Evolutionary conservation across 768 basidiomycete species (phyloP).

Genomic region (Tremella mesenterica): DNA sequence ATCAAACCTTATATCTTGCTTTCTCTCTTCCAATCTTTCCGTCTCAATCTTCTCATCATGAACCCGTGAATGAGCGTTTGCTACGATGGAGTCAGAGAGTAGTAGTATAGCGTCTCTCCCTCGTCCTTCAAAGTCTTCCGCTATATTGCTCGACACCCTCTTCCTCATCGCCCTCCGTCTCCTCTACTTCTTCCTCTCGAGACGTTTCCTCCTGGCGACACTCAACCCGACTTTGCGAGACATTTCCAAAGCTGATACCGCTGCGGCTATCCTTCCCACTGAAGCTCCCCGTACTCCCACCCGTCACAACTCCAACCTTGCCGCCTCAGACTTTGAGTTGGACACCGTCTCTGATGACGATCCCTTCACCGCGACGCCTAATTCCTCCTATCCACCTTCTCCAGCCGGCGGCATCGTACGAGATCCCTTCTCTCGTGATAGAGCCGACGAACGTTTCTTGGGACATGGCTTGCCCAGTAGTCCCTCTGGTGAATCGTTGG

Average conservation of each 20-base stretch:
- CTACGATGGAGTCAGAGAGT: too few species aligned
- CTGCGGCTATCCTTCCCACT: neutral
- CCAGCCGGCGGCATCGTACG: slow-evolving; percentile 6
- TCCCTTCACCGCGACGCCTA: neutral
- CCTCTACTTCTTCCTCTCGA: slow-evolving; percentile 32
- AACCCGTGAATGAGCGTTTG: too few species aligned
- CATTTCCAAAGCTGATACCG: slow-evolving; percentile 25
- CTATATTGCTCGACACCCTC: slow-evolving; percentile 34
- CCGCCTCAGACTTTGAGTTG: neutral
- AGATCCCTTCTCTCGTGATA: too few species aligned
- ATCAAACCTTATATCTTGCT: too few species aligned
- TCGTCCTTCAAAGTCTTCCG: slow-evolving; percentile 8
- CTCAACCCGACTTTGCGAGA: slow-evolving; percentile 36
- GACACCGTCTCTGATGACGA: slow-evolving; percentile 3
- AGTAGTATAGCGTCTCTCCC: too few species aligned
- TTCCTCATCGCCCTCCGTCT: slow-evolving; percentile 26
- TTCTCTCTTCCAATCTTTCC: too few species aligned
- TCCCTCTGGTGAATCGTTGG: neutral
- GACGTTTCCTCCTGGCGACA: slow-evolving; percentile 32
- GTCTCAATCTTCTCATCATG: too few species aligned
- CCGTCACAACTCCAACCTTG: neutral
- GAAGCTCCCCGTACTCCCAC: neutral
- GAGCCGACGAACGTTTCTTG: too few species aligned
- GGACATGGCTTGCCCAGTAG: too few species aligned
- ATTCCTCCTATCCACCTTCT: slow-evolving; percentile 21